Evolutionary conservation across 73 alveolate genomes (phyloP), one percentile per base, ranked within the genome.

Genomic region (Symbiodinium natans): DNA sequence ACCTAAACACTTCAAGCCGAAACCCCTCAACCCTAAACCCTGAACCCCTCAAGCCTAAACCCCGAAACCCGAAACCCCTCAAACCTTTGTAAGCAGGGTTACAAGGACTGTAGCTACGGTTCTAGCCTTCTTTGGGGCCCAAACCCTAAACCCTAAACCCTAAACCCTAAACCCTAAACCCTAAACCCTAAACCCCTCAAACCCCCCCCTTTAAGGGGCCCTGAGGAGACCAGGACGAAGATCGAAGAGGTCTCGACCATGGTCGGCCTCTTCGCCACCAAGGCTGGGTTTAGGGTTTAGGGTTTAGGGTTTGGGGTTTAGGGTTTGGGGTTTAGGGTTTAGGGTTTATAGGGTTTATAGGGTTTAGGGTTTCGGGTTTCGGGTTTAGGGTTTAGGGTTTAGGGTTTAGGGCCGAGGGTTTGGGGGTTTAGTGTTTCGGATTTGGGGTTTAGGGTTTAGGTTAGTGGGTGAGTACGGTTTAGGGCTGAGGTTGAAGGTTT

Each of bases 181-280:
- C 74, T 56, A 59, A 23, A 59, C 36, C 77, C 77, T 27, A 59
- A 23, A 27, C 77, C 77, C 77, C n/a, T n/a, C n/a, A n/a, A 59
- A 59, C 27, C 77, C 77, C 77, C 8, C 11, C 59, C 59, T 46
- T n/a, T n/a, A n/a, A n/a, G n/a, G n/a, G n/a, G 83, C 29, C 83
- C 40, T 33, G 25, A 73, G 92, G 98, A 77, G 46, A 92, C 98
- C 36, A 27, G 92, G 19, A 88, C 98, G 43, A 92, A 92, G 98
- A 77, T 92, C 84, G 92, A 74, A 27, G 98, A 92, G 83, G 92
- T 92, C 46, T 74, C 98, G 43, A 43, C 98, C 33, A 92, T 92
- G 98, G 92, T 92, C 41, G 98, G 98, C 33, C 59, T 92, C 84
- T 75, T 92, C 68, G 90, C 98, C 23, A 92, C 98, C 42, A 92